These are phyloP conservation scores for Penicillium lividum DNA, from an alignment of 495 filamentous ascomycete species.

Conservation along the genomic window DNA sequence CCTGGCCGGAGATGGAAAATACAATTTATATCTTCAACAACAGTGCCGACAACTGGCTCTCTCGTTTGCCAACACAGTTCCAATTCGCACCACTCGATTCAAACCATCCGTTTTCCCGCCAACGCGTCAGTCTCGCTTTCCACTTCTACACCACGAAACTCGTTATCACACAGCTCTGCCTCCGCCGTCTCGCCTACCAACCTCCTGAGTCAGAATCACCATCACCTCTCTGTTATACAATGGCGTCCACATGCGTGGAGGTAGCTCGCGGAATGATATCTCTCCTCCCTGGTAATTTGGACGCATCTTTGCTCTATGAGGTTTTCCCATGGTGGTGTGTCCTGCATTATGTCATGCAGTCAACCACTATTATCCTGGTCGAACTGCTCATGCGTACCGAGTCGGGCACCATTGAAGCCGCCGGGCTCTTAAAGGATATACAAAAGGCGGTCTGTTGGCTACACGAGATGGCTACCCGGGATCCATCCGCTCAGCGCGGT, in stretches of 20 bases:
- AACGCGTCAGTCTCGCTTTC: constrained; percentile 44
- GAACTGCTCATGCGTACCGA: constrained; percentile 50
- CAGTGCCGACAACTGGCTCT: constrained; percentile 27
- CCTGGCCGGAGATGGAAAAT: constrained; percentile 27
- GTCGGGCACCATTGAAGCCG: constrained; percentile 34
- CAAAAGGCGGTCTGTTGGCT: constrained; percentile 54
- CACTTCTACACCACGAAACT: constrained; percentile 57
- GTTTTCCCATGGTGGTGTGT: constrained; percentile 60
- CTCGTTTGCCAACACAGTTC: constrained; percentile 31
- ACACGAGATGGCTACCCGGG: constrained; percentile 45
- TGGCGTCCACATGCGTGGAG: constrained; percentile 51
- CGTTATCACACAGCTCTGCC: constrained; percentile 58
- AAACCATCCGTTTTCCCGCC: constrained; percentile 32
- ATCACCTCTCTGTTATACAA: constrained; percentile 46
- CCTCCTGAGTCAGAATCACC: background rate
- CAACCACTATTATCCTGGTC: constrained; percentile 54
- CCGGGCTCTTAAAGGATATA: constrained; percentile 40
- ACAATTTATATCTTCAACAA: constrained; percentile 22
- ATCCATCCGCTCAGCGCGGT: constrained; percentile 48
- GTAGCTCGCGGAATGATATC: constrained; percentile 50
- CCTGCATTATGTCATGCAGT: constrained; percentile 62
- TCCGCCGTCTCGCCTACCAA: constrained; percentile 47
- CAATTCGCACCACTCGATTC: constrained; percentile 17
- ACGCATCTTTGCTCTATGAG: constrained; percentile 42
- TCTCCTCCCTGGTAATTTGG: constrained; percentile 43